Conservation (phyloP, 2,329 filamentous ascomycete species). For the Sclerotinia nivalis region DNA sequence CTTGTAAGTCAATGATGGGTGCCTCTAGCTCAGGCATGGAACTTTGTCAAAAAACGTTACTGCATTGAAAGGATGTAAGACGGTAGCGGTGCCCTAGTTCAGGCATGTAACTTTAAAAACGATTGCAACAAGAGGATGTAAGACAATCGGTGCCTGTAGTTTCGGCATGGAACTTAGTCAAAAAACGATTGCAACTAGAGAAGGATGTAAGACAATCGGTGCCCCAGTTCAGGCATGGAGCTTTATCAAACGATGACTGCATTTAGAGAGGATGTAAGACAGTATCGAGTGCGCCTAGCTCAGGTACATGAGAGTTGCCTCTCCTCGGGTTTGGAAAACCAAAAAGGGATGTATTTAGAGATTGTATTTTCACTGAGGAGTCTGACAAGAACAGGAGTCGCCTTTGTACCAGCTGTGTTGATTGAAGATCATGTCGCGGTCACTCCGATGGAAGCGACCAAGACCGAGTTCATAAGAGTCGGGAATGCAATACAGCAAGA, state of each 20-base stretch:
- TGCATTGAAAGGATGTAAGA: background rate
- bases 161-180: background rate
- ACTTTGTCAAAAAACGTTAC: background rate
- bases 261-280: background rate
- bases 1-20: background rate
- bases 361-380: background rate
- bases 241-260: conserved; percentile 1
- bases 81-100: background rate
- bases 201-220: background rate
- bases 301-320: background rate
- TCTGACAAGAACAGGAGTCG: background rate
- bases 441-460: background rate
- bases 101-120: background rate
- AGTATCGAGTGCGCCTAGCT: conserved; percentile 1
- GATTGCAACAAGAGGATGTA: background rate
- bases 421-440: too few species aligned
- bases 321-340: background rate
- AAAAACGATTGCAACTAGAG: background rate
- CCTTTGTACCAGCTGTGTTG: too few species aligned
- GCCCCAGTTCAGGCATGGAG: background rate
- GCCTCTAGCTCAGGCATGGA: background rate
- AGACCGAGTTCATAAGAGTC: background rate
- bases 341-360: background rate
- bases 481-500: background rate
- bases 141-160: background rate